phyloP scores from a whole-genome alignment of 345 rosid species.

The Eucalyptus marginata region DNA sequence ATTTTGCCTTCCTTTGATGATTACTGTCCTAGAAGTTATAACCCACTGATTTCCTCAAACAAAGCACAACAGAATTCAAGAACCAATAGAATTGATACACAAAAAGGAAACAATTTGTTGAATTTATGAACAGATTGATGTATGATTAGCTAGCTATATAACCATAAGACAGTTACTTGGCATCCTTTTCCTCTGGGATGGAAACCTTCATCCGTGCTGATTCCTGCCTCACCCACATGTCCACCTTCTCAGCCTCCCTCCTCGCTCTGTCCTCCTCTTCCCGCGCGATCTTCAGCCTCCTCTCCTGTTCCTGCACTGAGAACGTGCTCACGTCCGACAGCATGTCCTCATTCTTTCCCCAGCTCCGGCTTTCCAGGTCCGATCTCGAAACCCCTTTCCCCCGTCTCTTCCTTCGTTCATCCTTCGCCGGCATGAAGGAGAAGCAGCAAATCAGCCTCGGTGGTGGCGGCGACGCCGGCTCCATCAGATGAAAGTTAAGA shows the following conservation, averaged over 20 bases:
- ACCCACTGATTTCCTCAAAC: not conserved
- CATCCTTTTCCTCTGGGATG: not conserved
- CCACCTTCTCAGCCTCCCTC: slow-evolving; percentile 10
- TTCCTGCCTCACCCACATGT: slow-evolving; percentile 6
- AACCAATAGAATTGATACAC: not conserved
- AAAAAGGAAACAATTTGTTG: not conserved
- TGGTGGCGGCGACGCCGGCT: not conserved
- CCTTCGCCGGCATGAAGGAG: not conserved
- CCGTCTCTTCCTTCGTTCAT: not conserved
- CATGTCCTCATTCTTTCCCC: slow-evolving; percentile 1
- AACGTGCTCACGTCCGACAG: slow-evolving; percentile 12
- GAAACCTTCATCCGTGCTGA: not conserved
- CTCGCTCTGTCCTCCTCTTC: slow-evolving; percentile 9
- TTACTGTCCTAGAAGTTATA: not conserved
- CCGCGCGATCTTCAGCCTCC: slow-evolving; percentile 7
- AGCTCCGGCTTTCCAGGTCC: not conserved
- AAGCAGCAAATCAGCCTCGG: not conserved
- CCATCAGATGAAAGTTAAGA: not conserved
- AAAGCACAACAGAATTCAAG: not conserved
- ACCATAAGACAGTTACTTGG: not conserved
- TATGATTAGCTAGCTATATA: not conserved
- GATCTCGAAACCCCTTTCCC: too few species aligned
- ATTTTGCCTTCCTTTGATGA: not conserved
- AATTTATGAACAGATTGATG: not conserved
- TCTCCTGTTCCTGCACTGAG: slow-evolving; percentile 8